These are phyloP conservation scores for Rostrohypoxylon terebratum DNA, from an alignment of 495 filamentous ascomycete genomes.

Conservation along the genomic window DNA sequence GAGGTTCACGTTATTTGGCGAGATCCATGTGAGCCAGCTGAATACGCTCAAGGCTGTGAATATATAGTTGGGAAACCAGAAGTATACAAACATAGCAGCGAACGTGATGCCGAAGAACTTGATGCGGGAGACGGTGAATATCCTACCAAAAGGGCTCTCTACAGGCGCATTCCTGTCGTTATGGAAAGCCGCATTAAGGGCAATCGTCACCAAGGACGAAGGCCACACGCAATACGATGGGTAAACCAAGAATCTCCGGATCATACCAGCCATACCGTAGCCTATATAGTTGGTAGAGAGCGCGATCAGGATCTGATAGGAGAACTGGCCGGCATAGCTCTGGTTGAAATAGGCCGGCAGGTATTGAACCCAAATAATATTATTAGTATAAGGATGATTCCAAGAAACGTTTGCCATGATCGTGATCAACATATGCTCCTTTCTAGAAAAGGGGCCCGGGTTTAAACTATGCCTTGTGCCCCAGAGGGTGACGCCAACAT, in stretches of 20 bases:
- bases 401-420: constrained; percentile 58
- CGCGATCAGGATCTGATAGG: constrained; percentile 59
- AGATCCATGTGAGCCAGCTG: constrained; percentile 60
- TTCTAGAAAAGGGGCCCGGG: constrained; percentile 63
- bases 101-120: constrained; percentile 53
- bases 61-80: constrained; percentile 61
- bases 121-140: constrained; percentile 52
- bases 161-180: constrained; percentile 48
- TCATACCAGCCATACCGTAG: constrained; percentile 65
- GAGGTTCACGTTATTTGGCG: constrained; percentile 52
- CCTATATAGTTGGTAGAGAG: constrained; percentile 64
- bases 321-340: constrained; percentile 50
- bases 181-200: constrained; percentile 59
- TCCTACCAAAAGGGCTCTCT: constrained; percentile 50
- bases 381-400: constrained; percentile 55
- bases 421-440: constrained; percentile 66
- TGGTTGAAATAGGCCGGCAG: constrained; percentile 58
- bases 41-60: constrained; percentile 54
- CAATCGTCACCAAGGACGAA: constrained; percentile 57
- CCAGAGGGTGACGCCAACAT: constrained; percentile 54
- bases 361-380: constrained; percentile 60
- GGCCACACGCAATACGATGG: constrained; percentile 60
- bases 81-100: constrained; percentile 56
- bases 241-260: constrained; percentile 68
- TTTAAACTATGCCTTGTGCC: constrained; percentile 57